A percentile compares a stretch with the other conserved stretches of the same genome.
These are phyloP conservation scores for Periconia sp. DNA, from an alignment of 2,329 filamentous ascomycete species.

Conservation along the genomic window DNA sequence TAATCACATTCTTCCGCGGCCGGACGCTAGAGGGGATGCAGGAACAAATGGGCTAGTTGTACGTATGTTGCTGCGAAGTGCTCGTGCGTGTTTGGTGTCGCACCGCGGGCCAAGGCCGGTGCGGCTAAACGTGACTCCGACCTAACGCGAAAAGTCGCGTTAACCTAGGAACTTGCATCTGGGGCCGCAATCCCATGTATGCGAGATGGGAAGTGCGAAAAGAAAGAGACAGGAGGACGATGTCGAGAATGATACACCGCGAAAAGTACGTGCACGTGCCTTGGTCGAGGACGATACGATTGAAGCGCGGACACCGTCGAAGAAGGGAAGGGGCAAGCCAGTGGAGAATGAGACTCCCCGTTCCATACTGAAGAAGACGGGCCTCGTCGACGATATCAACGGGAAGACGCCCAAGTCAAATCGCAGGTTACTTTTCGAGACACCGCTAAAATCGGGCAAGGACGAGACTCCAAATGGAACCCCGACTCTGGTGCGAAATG, in stretches of 20 bases:
- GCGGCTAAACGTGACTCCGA: slow-evolving; percentile 4
- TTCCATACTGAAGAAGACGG: slow-evolving; percentile 42
- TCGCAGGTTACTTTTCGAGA: slow-evolving; percentile 55
- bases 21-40: too few relatives aligned
- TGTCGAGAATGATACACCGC: slow-evolving; percentile 27
- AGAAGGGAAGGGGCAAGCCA: slow-evolving; percentile 26
- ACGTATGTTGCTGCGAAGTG: neutral
- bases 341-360: slow-evolving; percentile 37
- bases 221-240: slow-evolving; percentile 33
- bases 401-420: slow-evolving; percentile 50
- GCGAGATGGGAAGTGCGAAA: slow-evolving; percentile 39
- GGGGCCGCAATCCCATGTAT: neutral
- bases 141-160: slow-evolving; percentile 31
- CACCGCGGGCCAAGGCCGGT: slow-evolving; percentile 16
- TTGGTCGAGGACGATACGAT: slow-evolving; percentile 18
- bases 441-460: slow-evolving; percentile 46
- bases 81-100: neutral
- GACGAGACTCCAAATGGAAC: slow-evolving; percentile 53
- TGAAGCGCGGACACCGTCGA: slow-evolving; percentile 39
- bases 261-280: slow-evolving; percentile 32
- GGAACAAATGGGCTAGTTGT: too few relatives aligned
- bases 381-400: slow-evolving; percentile 24
- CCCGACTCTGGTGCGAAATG: slow-evolving; percentile 70
- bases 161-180: too few relatives aligned
- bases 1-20: too few relatives aligned